These are phyloP conservation scores for Marasmius oreades DNA, from an alignment of 1,284 basidiomycete genomes.

Conservation along the genomic window DNA sequence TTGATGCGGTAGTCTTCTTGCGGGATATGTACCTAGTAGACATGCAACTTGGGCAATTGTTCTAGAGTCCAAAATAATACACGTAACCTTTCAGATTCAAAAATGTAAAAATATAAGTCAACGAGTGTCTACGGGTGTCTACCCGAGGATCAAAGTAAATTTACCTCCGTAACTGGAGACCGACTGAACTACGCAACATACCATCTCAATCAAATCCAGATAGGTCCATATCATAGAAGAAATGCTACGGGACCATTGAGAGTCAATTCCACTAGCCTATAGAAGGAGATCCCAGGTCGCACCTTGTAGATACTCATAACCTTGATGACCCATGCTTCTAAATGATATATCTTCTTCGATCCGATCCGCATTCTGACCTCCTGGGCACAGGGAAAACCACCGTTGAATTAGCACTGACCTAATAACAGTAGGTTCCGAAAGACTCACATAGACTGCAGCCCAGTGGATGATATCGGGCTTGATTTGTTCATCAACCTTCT, in stretches of 20 bases:
- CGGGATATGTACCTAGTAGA: too few relatives aligned
- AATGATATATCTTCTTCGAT: constrained; percentile 93
- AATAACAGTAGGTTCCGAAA: background rate
- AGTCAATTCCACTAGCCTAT: constrained; percentile 1
- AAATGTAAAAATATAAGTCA: too few relatives aligned
- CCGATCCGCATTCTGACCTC: constrained; percentile 89
- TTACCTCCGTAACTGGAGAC: constrained; percentile 1
- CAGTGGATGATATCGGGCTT: constrained; percentile 93
- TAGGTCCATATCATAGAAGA: constrained; percentile 61
- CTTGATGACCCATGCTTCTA: constrained; percentile 91
- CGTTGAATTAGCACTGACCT: background rate
- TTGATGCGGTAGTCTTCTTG: too few relatives aligned
- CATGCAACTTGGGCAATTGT: background rate
- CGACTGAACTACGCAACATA: background rate
- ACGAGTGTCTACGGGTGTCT: too few relatives aligned
- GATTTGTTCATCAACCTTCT: constrained; percentile 83
- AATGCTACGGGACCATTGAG: constrained; percentile 28
- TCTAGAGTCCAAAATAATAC: too few relatives aligned
- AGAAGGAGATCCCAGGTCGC: constrained; percentile 4
- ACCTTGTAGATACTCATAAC: constrained; percentile 77
- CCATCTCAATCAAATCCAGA: constrained; percentile 47
- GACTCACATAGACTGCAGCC: constrained; percentile 90
- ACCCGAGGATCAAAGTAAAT: too few relatives aligned
- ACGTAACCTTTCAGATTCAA: too few relatives aligned
- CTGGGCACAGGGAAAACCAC: constrained; percentile 35